phyloP scores from a whole-genome alignment of 306 rosid species.

The Rosa chinensis region DNA sequence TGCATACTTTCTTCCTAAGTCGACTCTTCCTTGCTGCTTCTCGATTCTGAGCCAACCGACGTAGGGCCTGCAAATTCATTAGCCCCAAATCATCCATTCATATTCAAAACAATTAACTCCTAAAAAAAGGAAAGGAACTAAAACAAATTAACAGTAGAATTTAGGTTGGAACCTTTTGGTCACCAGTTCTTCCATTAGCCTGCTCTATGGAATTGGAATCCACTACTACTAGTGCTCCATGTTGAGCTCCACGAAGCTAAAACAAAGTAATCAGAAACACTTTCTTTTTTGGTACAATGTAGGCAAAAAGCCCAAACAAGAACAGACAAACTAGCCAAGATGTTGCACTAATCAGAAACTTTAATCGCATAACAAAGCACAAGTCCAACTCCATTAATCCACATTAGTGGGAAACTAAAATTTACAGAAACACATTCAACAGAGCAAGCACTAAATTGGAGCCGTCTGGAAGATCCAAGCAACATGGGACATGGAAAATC shows the following conservation, averaged over 20 bases:
- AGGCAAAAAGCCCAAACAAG: no score
- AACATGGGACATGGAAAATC: not conserved
- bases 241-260: conserved; percentile 52
- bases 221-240: conserved; percentile 44
- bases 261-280: conserved; percentile 10
- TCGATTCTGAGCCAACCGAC: conserved; percentile 76
- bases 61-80: conserved; percentile 41
- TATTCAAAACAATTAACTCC: not conserved
- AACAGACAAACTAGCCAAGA: no score
- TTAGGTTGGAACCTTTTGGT: conserved; percentile 47
- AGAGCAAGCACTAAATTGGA: not conserved
- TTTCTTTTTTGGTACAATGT: not conserved
- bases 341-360: not conserved
- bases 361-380: not conserved
- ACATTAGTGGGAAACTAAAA: not conserved
- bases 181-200: conserved; percentile 47
- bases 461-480: not conserved
- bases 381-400: not conserved
- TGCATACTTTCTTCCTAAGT: conserved; percentile 67
- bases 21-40: conserved; percentile 84
- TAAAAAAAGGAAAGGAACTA: not conserved
- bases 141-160: not conserved
- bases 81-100: not conserved
- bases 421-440: not conserved
- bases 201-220: conserved; percentile 62